These are phyloP conservation scores for Blepharisma stoltei DNA, from an alignment of 73 alveolate species.

Conservation along the genomic window DNA sequence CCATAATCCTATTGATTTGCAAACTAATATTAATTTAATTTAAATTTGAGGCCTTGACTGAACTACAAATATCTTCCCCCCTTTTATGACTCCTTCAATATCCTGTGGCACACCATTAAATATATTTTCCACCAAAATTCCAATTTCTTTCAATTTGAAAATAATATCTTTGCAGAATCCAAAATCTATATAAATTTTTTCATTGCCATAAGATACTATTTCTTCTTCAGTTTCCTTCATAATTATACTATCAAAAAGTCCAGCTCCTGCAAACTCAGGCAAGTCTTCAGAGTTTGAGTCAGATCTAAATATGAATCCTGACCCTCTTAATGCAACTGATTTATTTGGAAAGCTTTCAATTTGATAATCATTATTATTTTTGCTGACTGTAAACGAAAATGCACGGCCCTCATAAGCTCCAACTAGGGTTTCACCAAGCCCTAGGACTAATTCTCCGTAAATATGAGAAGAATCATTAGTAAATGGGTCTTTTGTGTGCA, in stretches of 20 bases:
- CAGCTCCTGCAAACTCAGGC: constrained; percentile 91
- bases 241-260: constrained; percentile 79
- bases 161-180: constrained; percentile 56
- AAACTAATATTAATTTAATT: too few relatives aligned
- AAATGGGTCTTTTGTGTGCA: constrained; percentile 81
- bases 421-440: constrained; percentile 88
- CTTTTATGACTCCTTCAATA: constrained; percentile 77
- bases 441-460: constrained; percentile 72
- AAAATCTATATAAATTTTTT: constrained; percentile 54
- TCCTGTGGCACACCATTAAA: constrained; percentile 74
- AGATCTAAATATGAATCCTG: constrained; percentile 78
- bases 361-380: constrained; percentile 37
- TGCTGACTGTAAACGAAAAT: constrained; percentile 63
- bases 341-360: constrained; percentile 70
- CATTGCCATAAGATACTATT: constrained; percentile 51
- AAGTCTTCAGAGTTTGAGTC: constrained; percentile 88
- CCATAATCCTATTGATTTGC: too few relatives aligned
- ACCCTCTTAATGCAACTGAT: constrained; percentile 63
- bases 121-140: constrained; percentile 64
- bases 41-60: constrained; percentile 75
- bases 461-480: constrained; percentile 64
- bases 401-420: constrained; percentile 78
- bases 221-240: constrained; percentile 66
- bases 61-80: constrained; percentile 66
- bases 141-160: constrained; percentile 54